Evolutionary conservation across 768 basidiomycete species (phyloP).

Genomic region (Tricholoma furcatifolium): DNA sequence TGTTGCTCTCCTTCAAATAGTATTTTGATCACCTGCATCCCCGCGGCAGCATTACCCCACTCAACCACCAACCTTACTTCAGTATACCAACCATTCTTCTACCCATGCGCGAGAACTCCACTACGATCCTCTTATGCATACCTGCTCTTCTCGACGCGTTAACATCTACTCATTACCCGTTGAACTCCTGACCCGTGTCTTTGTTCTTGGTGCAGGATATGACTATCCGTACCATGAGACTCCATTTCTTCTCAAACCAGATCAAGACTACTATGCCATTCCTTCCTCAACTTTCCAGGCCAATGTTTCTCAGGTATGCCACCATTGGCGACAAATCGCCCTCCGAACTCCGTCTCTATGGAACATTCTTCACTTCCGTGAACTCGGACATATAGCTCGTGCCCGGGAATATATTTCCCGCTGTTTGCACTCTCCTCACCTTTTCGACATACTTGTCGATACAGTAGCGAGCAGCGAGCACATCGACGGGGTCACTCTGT

Average conservation of each 20-base stretch:
- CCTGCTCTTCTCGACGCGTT: slow-evolving; percentile 21
- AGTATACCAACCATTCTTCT: slow-evolving; percentile 7
- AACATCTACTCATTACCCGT: slow-evolving; percentile 50
- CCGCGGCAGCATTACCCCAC: slow-evolving; percentile 9
- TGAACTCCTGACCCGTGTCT: slow-evolving; percentile 58
- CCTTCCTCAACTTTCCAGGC: slow-evolving; percentile 51
- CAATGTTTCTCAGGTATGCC: slow-evolving; percentile 57
- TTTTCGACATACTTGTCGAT: slow-evolving; percentile 57
- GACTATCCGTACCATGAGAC: slow-evolving; percentile 43
- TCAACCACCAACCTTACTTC: background rate
- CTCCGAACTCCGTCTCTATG: slow-evolving; percentile 50
- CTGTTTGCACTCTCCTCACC: slow-evolving; percentile 21
- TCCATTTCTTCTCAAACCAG: slow-evolving; percentile 51
- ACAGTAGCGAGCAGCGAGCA: slow-evolving; percentile 51
- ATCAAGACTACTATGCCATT: slow-evolving; percentile 38
- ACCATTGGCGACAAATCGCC: slow-evolving; percentile 55
- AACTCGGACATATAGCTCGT: slow-evolving; percentile 46
- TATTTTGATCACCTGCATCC: slow-evolving; percentile 5
- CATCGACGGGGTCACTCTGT: slow-evolving; percentile 50
- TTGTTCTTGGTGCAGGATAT: slow-evolving; percentile 48
- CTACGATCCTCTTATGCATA: slow-evolving; percentile 7
- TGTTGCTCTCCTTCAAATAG: slow-evolving; percentile 2
- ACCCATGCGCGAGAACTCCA: slow-evolving; percentile 11
- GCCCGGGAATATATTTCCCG: slow-evolving; percentile 44
- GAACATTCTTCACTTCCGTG: slow-evolving; percentile 55